phyloP scores from a whole-genome alignment of 2,329 filamentous ascomycete species.

The Aspergillus clavatus region DNA sequence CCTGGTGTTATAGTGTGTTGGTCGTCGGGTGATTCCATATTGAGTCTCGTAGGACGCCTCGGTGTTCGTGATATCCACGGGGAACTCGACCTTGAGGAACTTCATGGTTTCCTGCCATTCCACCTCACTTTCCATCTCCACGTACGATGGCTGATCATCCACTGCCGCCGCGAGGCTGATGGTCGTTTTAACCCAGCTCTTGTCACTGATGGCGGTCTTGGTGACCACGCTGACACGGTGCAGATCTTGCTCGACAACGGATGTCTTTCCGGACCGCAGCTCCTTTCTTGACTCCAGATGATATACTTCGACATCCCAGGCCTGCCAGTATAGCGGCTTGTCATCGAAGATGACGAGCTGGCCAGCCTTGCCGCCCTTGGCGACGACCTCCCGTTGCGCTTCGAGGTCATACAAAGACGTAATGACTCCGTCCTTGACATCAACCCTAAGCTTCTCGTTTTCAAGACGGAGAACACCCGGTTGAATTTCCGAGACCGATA shows the following conservation, averaged over 20 bases:
- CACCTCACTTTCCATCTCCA: slow-evolving; percentile 80
- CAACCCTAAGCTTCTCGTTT: slow-evolving; percentile 71
- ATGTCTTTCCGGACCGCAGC: slow-evolving; percentile 62
- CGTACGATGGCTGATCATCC: slow-evolving; percentile 60
- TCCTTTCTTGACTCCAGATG: slow-evolving; percentile 83
- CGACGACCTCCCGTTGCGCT: slow-evolving; percentile 71
- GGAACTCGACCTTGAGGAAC: slow-evolving; percentile 98
- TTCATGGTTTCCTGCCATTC: slow-evolving; percentile 97
- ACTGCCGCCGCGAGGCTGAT: slow-evolving; percentile 71
- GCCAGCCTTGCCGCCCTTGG: slow-evolving; percentile 69
- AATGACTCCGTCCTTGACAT: slow-evolving; percentile 70
- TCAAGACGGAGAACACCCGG: slow-evolving; percentile 69
- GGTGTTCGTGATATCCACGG: slow-evolving; percentile 82
- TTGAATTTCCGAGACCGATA: slow-evolving; percentile 47
- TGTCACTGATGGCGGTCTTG: slow-evolving; percentile 78
- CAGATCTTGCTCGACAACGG: slow-evolving; percentile 64
- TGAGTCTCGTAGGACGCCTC: slow-evolving; percentile 95
- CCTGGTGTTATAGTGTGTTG: slow-evolving; percentile 95
- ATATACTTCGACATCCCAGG: slow-evolving; percentile 96
- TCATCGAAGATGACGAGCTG: slow-evolving; percentile 95
- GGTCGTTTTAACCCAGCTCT: slow-evolving; percentile 80
- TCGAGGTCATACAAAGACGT: slow-evolving; percentile 75
- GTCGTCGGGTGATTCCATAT: slow-evolving; percentile 79
- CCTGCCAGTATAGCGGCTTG: slow-evolving; percentile 95
- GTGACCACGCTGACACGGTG: slow-evolving; percentile 79